Percentiles rank a stretch among this genome's conserved stretches.
phyloP scores from a whole-genome alignment of 768 basidiomycete genomes.

The Tricholoma saponaceum region DNA sequence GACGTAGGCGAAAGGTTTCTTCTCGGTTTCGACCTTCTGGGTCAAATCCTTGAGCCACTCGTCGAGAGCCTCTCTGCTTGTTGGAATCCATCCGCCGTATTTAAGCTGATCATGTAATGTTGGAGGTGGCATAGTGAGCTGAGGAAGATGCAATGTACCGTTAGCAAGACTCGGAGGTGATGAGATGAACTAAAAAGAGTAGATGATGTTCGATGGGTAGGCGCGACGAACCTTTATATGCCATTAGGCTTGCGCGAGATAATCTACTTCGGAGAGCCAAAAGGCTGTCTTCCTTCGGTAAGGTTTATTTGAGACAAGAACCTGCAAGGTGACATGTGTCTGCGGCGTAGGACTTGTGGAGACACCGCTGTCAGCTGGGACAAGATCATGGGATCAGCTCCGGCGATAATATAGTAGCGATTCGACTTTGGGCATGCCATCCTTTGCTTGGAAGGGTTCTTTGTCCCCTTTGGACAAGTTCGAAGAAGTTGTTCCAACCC shows the following conservation, averaged over 20 bases:
- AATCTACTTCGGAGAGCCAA: neutral
- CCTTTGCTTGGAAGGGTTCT: neutral
- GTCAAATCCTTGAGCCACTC: neutral
- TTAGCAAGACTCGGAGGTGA: slow-evolving; percentile 1
- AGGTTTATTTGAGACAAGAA: neutral
- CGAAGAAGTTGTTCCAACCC: neutral
- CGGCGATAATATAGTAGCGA: neutral
- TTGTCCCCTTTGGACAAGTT: neutral
- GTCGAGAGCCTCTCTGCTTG: neutral
- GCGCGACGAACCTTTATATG: neutral
- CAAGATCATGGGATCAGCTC: neutral
- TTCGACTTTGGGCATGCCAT: neutral
- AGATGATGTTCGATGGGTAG: neutral
- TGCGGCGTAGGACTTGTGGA: neutral
- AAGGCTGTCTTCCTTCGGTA: neutral
- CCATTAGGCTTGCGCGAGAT: neutral
- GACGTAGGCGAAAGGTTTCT: slow-evolving; percentile 2
- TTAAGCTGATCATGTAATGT: neutral
- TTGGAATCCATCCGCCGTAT: slow-evolving; percentile 1
- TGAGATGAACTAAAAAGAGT: neutral
- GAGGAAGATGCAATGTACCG: neutral
- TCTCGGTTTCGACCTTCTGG: neutral
- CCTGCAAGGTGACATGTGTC: neutral
- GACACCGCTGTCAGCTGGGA: neutral
- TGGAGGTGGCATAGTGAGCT: neutral